A percentile compares a stretch with the other conserved stretches of the same genome.
Evolutionary conservation across 2,329 filamentous ascomycete species (phyloP).

Genomic region (Juglanconis sp.): DNA sequence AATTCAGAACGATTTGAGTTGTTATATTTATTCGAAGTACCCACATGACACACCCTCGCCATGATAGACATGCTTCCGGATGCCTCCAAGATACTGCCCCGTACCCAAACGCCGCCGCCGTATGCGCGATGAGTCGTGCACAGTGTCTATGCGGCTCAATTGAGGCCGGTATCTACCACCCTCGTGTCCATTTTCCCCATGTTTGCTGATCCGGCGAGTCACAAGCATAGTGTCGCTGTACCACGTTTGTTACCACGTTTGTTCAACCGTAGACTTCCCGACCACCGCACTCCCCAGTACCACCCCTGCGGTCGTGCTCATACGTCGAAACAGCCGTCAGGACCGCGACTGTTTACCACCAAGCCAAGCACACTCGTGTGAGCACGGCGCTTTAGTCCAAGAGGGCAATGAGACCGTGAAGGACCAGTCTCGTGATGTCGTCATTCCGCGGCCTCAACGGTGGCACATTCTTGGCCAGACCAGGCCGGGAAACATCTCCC

Average conservation of each 20-base stretch:
- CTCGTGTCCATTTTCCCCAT: neutral
- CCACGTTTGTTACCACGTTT: neutral
- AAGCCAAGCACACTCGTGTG: neutral
- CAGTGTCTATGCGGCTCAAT: neutral
- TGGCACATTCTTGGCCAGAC: no score
- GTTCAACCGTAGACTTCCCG: neutral
- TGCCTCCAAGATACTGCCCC: conserved; percentile 2
- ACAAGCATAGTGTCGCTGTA: neutral
- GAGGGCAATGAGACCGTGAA: neutral
- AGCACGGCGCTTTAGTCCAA: neutral
- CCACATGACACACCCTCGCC: neutral
- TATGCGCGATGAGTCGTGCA: neutral
- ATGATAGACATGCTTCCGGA: neutral
- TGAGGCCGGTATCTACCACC: neutral
- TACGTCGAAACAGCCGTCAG: neutral
- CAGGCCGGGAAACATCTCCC: no score
- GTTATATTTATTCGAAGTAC: neutral
- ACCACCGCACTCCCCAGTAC: neutral
- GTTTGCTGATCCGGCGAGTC: neutral
- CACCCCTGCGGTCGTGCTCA: neutral
- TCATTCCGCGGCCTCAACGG: no score
- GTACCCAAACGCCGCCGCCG: conserved; percentile 12
- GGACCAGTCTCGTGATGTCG: no score
- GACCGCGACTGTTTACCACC: neutral
- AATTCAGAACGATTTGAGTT: neutral